These are phyloP conservation scores for Pugionium cornutum DNA, from an alignment of 345 rosid species.

Conservation along the genomic window DNA sequence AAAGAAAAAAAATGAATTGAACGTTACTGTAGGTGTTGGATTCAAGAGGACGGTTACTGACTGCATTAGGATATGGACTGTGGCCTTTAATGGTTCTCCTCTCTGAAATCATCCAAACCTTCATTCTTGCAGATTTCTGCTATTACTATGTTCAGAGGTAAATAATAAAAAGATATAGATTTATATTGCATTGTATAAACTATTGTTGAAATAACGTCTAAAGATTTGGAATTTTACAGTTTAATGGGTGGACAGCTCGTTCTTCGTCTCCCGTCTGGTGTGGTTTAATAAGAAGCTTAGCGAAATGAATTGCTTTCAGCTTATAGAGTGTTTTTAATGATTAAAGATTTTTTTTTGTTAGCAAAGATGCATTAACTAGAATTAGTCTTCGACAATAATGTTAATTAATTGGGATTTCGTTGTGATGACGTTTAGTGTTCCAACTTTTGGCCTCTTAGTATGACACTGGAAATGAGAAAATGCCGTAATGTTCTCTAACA, in stretches of 20 bases:
- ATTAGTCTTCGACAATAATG: constrained; percentile 22
- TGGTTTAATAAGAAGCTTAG: constrained; percentile 51
- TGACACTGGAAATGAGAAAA: background rate
- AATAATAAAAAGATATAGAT: no score
- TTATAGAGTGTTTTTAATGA: constrained; percentile 4
- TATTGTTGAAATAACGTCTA: constrained; percentile 5
- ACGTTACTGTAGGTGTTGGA: constrained; percentile 59
- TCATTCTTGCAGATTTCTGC: constrained; percentile 86
- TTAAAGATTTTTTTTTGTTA: constrained; percentile 30
- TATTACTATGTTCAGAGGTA: constrained; percentile 81
- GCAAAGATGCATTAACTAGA: constrained; percentile 21
- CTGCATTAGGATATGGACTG: constrained; percentile 79
- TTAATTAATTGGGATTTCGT: background rate
- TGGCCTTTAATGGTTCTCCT: constrained; percentile 88
- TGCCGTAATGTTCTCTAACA: no score
- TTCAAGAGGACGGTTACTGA: constrained; percentile 62
- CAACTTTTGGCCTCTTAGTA: constrained; percentile 14
- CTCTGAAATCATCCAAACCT: constrained; percentile 86
- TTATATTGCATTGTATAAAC: background rate
- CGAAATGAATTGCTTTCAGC: background rate
- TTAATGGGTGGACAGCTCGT: constrained; percentile 85
- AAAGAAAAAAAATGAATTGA: background rate
- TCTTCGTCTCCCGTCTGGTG: constrained; percentile 87
- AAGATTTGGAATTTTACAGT: constrained; percentile 40
- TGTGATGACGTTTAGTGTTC: constrained; percentile 15